A percentile compares a stretch with the other conserved stretches of the same genome.
Conservation (phyloP, 441 rosid species). For the Pelargonium citronellum region DNA sequence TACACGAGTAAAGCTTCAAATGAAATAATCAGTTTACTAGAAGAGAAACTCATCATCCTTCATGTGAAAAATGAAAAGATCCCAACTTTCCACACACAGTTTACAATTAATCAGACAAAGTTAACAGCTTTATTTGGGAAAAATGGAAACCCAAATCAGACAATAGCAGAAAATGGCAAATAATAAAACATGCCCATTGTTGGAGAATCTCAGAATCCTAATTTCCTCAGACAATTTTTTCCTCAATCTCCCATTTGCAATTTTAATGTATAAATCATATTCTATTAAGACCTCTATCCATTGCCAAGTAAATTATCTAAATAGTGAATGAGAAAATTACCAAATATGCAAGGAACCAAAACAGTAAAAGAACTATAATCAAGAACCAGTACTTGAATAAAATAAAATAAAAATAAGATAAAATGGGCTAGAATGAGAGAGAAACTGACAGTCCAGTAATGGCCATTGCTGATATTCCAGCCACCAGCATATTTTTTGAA, state of each 20-base stretch:
- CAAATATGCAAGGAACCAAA: too few species aligned
- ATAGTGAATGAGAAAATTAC: too few species aligned
- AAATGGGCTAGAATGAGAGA: background rate
- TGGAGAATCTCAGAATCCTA: background rate
- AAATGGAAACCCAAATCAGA: too few species aligned
- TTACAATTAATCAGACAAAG: too few species aligned
- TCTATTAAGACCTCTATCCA: too few species aligned
- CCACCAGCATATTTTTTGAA: conserved; percentile 40
- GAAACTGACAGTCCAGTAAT: conserved; percentile 25
- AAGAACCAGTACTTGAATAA: background rate
- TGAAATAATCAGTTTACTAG: background rate
- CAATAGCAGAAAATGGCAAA: too few species aligned
- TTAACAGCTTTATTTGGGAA: too few species aligned
- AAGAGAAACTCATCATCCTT: background rate
- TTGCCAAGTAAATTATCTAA: too few species aligned
- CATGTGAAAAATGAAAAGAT: background rate
- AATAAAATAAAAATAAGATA: background rate
- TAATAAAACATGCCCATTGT: background rate
- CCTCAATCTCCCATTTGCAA: too few species aligned
- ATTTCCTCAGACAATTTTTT: background rate
- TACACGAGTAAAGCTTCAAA: background rate
- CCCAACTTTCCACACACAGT: background rate
- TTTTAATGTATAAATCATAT: too few species aligned
- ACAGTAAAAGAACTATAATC: too few species aligned
- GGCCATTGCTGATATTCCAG: conserved; percentile 33